A percentile compares a stretch with the other conserved stretches of the same genome.
Evolutionary conservation across 495 filamentous ascomycete species (phyloP).

Genomic region (Annulohypoxylon nitens): DNA sequence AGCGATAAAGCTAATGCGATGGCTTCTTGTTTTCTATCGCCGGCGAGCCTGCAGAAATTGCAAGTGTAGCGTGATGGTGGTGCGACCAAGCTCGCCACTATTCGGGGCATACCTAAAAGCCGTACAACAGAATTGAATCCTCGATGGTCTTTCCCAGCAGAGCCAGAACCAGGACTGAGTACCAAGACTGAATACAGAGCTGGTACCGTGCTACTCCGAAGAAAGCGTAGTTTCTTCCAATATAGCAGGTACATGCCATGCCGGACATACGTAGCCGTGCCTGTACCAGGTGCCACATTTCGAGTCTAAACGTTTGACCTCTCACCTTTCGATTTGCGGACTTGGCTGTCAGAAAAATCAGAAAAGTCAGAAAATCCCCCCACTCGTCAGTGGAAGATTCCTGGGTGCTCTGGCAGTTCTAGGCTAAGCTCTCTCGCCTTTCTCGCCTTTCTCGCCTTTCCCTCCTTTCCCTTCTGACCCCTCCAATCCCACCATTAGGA

Average conservation of each 20-base stretch:
- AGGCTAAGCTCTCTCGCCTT: slow-evolving; percentile 15
- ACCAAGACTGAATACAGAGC: no score
- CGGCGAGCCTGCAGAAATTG: slow-evolving; percentile 25
- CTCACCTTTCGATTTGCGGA: slow-evolving; percentile 17
- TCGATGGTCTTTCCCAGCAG: slow-evolving; percentile 7
- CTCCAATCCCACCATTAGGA: slow-evolving; percentile 28
- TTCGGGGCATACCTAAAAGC: slow-evolving; percentile 33
- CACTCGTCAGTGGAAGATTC: slow-evolving; percentile 35
- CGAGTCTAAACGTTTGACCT: slow-evolving; percentile 1
- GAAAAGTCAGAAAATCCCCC: slow-evolving; percentile 21
- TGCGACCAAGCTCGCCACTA: slow-evolving; percentile 43
- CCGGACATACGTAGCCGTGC: slow-evolving; percentile 33
- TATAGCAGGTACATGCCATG: slow-evolving; percentile 40
- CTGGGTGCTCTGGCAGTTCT: slow-evolving; percentile 24
- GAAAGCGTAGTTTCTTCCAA: slow-evolving; percentile 28
- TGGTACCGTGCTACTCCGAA: slow-evolving; percentile 33
- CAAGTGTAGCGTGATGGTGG: slow-evolving; percentile 44
- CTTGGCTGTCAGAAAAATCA: slow-evolving; percentile 2
- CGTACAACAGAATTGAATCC: slow-evolving; percentile 35
- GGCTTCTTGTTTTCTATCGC: slow-evolving; percentile 28
- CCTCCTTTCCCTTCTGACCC: background rate
- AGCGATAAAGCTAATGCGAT: slow-evolving; percentile 30
- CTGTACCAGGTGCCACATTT: slow-evolving; percentile 35
- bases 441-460: slow-evolving; percentile 24
- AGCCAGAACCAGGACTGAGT: slow-evolving; percentile 2